Conservation (phyloP, 768 basidiomycete genomes). For the Rhodotorula sphaerocarpa region DNA sequence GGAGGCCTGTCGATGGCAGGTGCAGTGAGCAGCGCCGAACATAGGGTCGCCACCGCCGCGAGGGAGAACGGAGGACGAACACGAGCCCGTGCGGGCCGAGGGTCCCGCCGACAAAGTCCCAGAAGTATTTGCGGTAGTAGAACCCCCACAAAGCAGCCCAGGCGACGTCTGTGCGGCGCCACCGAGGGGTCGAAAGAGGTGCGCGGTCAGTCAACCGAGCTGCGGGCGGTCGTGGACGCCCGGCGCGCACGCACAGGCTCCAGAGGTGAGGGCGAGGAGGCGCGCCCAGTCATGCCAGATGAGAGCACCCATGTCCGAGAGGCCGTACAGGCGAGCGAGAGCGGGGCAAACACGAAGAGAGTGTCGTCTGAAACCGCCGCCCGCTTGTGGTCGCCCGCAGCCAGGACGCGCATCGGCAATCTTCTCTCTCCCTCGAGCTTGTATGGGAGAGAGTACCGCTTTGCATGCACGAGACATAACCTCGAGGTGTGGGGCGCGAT, state of each 20-base stretch:
- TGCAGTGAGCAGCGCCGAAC: too few species aligned
- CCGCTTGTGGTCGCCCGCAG: too few species aligned
- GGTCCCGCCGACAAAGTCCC: constrained; percentile 82
- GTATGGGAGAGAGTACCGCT: too few species aligned
- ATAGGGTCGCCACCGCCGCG: background rate
- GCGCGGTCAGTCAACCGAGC: background rate
- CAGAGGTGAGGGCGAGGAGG: constrained; percentile 40
- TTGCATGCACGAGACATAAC: too few species aligned
- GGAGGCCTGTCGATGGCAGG: constrained; percentile 50
- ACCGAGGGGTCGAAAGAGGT: background rate
- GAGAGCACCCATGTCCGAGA: constrained; percentile 60
- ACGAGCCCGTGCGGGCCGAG: constrained; percentile 45
- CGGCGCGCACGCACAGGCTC: constrained; percentile 33
- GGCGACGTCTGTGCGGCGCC: constrained; percentile 54
- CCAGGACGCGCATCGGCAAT: too few species aligned
- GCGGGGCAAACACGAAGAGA: background rate
- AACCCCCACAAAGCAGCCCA: constrained; percentile 76
- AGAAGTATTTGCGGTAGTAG: constrained; percentile 87
- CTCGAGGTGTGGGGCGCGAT: too few species aligned
- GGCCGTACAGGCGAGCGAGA: background rate
- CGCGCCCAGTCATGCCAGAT: constrained; percentile 74
- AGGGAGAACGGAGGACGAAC: constrained; percentile 6
- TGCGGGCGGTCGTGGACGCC: background rate
- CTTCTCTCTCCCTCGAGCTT: too few species aligned
- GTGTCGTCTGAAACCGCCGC: too few species aligned